Conservation (phyloP, 345 rosid species). For the Bruguiera sexangula region DNA sequence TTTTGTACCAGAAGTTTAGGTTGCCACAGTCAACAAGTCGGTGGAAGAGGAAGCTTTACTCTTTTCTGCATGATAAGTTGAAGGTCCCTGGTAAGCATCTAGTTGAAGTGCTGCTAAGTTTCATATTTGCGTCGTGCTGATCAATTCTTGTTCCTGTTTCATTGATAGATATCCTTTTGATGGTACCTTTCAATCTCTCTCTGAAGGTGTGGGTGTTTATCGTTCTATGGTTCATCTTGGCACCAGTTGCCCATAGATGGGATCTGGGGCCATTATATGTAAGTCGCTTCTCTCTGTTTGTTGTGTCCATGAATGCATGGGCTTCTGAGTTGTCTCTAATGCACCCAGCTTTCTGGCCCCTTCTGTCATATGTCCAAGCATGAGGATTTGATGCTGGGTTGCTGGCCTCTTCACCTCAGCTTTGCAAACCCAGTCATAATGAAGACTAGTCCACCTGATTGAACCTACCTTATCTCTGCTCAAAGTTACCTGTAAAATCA, state of each 20-base stretch:
- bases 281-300: conserved; percentile 37
- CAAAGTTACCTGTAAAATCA: no score
- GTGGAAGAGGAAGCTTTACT: conserved; percentile 67
- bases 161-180: conserved; percentile 65
- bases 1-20: conserved; percentile 57
- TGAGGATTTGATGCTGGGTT: no score
- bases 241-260: conserved; percentile 80
- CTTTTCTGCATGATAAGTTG: conserved; percentile 57
- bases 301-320: neutral
- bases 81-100: conserved; percentile 67
- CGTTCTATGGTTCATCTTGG: conserved; percentile 69
- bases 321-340: neutral
- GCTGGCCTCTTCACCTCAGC: no score
- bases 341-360: neutral
- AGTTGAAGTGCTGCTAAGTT: conserved; percentile 11
- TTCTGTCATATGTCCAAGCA: no score
- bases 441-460: no score
- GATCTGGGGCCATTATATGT: conserved; percentile 80
- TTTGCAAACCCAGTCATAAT: no score
- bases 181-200: conserved; percentile 67
- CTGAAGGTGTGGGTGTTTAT: conserved; percentile 58
- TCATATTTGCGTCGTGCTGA: conserved; percentile 18
- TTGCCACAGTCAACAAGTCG: conserved; percentile 66
- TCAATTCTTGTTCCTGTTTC: conserved; percentile 19
- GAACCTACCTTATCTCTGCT: no score